Evolutionary conservation across 306 rosid genomes (phyloP), one percentile per base, ranked within the genome.

Genomic region (Prunus kanzakura): DNA sequence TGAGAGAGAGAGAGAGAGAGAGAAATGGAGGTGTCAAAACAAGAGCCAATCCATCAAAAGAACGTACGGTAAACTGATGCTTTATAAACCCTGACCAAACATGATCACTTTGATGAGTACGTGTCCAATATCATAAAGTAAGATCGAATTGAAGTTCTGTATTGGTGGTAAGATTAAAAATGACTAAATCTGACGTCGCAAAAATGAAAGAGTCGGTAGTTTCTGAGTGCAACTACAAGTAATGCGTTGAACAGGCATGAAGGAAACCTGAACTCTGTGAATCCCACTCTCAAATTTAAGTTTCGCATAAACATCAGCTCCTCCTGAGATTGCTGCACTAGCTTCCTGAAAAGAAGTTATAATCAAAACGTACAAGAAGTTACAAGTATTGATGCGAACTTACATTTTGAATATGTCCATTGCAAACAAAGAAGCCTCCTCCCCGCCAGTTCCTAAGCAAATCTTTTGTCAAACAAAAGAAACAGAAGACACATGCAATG

Each of bases 261-360:
- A 73, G 64, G 68, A 79, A 71, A 93, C 98, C 97, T 93, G 98
- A 7, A 91, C 97, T 79, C 97, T 86, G 83, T 93, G 98, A 65
- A 91, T 84, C 78, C 98, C 98, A 78, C 96, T 93, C 86, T 93
- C 97, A 89, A 91, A 93, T 86, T 93, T 93, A 38, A 93, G 96
- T 73, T 88, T 93, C 61, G 93, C 96, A 55, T 88, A 93, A 73
- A 86, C 97, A 68, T 86, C 86, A 23, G 30, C 83, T 38, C 5
- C 0, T 72, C 98, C 93, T 66, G 89, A 88, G 77, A 93, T 91
- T 65, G 98, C 88, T 23, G 91, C 97, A 82, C 91, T 85, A 35
- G 98, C 97, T 83, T 93, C 97, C 96, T 93, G 79, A 51, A 38
- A 81, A 76, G 52, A 77, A 52, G 72, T 49, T 19, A 64, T 12